These are phyloP conservation scores for Botrytis medusae DNA, from an alignment of 2,329 filamentous ascomycete species.

Conservation along the genomic window DNA sequence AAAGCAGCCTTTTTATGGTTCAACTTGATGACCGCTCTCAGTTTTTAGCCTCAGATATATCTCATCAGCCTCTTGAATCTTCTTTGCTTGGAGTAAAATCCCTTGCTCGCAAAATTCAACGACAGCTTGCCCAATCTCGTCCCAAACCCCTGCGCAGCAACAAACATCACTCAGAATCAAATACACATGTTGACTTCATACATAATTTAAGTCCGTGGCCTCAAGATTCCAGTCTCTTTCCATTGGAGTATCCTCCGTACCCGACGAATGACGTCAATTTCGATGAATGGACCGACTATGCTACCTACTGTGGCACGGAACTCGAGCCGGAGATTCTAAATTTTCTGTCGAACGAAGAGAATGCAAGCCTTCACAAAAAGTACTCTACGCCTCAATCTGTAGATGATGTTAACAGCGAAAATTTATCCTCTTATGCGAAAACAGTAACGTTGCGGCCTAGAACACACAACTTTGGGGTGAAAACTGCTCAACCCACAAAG, in stretches of 20 bases:
- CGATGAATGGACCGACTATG: background rate
- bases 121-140: background rate
- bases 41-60: background rate
- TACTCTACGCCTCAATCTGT: background rate
- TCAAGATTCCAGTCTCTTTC: background rate
- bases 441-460: background rate
- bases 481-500: background rate
- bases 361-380: background rate
- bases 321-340: background rate
- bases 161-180: background rate
- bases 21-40: background rate
- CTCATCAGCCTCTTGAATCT: background rate
- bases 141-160: no score
- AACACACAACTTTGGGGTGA: background rate
- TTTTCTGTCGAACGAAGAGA: background rate
- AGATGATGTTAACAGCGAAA: background rate
- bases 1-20: background rate
- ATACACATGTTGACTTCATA: background rate
- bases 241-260: background rate
- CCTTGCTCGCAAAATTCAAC: background rate
- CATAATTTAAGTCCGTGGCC: background rate
- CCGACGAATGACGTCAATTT: background rate
- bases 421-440: background rate
- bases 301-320: background rate
- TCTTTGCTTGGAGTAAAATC: background rate